These are phyloP conservation scores for Stachybotrys chlorohalonatus DNA, from an alignment of 2,329 filamentous ascomycete species.

Conservation along the genomic window DNA sequence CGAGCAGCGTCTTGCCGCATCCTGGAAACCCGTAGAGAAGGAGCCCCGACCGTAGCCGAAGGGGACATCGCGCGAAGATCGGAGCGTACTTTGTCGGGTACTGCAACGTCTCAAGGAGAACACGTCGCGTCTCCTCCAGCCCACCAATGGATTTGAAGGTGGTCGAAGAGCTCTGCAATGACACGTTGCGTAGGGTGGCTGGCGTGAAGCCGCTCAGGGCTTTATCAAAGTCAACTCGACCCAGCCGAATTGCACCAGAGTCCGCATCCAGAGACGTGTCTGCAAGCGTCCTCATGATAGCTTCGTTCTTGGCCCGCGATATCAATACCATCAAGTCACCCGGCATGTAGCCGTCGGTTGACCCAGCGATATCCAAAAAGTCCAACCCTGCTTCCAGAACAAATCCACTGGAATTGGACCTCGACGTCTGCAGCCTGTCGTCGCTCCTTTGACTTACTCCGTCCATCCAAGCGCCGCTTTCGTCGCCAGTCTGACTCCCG, in stretches of 20 bases:
- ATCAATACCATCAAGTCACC: slow-evolving; percentile 83
- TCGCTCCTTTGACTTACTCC: slow-evolving; percentile 51
- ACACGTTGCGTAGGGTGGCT: slow-evolving; percentile 87
- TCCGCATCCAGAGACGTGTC: slow-evolving; percentile 37
- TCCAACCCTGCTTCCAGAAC: slow-evolving; percentile 70
- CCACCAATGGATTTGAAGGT: slow-evolving; percentile 91
- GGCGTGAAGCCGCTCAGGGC: slow-evolving; percentile 91
- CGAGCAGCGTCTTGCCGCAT: slow-evolving; percentile 92
- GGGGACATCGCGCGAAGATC: slow-evolving; percentile 91
- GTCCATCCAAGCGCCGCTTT: slow-evolving; percentile 65
- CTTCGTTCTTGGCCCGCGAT: slow-evolving; percentile 81
- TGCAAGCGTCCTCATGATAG: slow-evolving; percentile 73
- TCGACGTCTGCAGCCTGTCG: slow-evolving; percentile 12
- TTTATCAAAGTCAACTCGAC: slow-evolving; percentile 67
- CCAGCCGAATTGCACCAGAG: slow-evolving; percentile 50
- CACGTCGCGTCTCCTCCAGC: slow-evolving; percentile 73
- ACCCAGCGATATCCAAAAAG: slow-evolving; percentile 83
- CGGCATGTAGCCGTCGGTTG: slow-evolving; percentile 97
- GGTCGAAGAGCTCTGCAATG: slow-evolving; percentile 83
- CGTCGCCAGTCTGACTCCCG: slow-evolving; percentile 41
- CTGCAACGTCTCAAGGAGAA: slow-evolving; percentile 88
- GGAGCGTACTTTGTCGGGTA: slow-evolving; percentile 98
- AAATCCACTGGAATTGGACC: slow-evolving; percentile 49
- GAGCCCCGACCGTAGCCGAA: slow-evolving; percentile 87
- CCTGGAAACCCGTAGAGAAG: slow-evolving; percentile 92